These are phyloP conservation scores for Rhizoctonia solani DNA, from an alignment of 1,284 basidiomycete genomes.

Conservation along the genomic window DNA sequence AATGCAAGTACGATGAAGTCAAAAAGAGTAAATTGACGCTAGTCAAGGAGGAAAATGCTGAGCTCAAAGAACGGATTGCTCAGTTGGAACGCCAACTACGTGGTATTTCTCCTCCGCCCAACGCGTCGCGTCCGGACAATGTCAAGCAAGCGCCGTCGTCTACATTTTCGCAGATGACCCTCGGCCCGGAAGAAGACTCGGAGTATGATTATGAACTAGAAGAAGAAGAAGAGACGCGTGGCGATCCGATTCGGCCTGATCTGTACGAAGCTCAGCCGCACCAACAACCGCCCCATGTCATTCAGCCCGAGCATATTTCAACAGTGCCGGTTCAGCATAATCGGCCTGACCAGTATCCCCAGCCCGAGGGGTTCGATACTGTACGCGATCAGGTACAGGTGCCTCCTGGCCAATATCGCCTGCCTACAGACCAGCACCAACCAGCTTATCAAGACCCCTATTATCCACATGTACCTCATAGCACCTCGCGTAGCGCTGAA, in stretches of 20 bases:
- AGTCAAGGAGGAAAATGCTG: slow-evolving; percentile 20
- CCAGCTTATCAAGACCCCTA: neutral
- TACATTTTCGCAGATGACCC: neutral
- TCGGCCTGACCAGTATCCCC: neutral
- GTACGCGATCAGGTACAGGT: neutral
- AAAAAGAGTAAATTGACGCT: slow-evolving; percentile 22
- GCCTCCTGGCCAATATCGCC: neutral
- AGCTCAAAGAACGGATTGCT: slow-evolving; percentile 11
- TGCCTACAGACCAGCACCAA: neutral
- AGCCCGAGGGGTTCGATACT: neutral
- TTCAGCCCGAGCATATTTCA: neutral
- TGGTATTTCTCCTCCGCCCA: neutral
- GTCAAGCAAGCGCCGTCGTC: neutral
- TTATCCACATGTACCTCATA: neutral
- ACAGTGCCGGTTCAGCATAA: neutral
- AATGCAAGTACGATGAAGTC: slow-evolving; percentile 16
- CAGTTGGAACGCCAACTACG: slow-evolving; percentile 1
- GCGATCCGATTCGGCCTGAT: neutral
- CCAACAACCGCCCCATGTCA: neutral
- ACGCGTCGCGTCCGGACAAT: neutral
- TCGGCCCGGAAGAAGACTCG: neutral
- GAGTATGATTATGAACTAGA: neutral
- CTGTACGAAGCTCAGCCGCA: neutral
- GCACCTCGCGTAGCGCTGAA: neutral
- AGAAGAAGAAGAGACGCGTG: neutral